These are phyloP conservation scores for Euphrasia confusa DNA, from an alignment of 257 asterid genomes.

Conservation along the genomic window DNA sequence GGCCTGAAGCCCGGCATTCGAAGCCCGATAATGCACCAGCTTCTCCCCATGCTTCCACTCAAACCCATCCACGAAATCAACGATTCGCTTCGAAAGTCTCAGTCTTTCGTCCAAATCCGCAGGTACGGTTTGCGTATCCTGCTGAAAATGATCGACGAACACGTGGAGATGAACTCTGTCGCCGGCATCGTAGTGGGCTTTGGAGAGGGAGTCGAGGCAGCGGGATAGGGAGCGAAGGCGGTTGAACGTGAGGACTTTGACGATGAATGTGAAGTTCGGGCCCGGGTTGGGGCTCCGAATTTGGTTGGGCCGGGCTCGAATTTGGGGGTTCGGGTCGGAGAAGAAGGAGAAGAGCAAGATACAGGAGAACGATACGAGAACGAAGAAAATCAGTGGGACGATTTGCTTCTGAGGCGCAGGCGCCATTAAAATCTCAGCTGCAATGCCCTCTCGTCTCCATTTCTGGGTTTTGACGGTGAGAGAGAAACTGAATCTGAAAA, in stretches of 20 bases:
- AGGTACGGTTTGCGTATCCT: conserved; percentile 32
- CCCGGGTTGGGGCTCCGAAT: conserved; percentile 23
- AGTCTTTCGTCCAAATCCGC: conserved; percentile 43
- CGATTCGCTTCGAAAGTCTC: conserved; percentile 53
- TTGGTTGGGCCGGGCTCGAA: conserved; percentile 31
- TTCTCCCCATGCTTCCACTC: conserved; percentile 66
- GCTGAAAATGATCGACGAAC: conserved; percentile 61
- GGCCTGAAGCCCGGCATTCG: conserved; percentile 37
- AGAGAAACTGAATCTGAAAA: conserved; percentile 13
- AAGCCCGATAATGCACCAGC: conserved; percentile 34
- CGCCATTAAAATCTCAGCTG: conserved; percentile 19
- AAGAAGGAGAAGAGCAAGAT: conserved; percentile 36
- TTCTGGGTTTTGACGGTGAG: not conserved
- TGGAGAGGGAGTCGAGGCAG: conserved; percentile 71
- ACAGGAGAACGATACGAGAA: conserved; percentile 45
- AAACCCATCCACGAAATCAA: conserved; percentile 67
- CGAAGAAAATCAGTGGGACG: conserved; percentile 38
- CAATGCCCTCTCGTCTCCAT: not conserved
- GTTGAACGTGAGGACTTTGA: conserved; percentile 83
- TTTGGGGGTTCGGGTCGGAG: conserved; percentile 28
- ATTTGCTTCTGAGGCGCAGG: conserved; percentile 31
- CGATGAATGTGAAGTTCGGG: conserved; percentile 60
- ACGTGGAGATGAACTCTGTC: conserved; percentile 70
- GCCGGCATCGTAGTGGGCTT: conserved; percentile 59
- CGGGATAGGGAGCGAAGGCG: conserved; percentile 79